Conservation (phyloP, 805 yeast species). For the Allodekkera sacchari region DNA sequence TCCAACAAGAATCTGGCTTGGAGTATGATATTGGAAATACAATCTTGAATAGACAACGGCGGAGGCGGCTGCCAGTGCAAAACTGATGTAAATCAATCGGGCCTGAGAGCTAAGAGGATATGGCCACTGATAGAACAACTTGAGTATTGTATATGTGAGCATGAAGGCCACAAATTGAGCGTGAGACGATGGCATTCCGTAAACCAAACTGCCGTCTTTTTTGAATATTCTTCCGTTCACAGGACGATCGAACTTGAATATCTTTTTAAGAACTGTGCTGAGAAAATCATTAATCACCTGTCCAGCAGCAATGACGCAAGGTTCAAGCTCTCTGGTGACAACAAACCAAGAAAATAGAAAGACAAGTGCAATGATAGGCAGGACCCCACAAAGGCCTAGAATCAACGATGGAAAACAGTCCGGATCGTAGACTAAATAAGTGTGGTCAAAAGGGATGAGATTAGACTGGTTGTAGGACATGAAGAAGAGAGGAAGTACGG, state of each 20-base stretch:
- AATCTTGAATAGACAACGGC: conserved; percentile 64
- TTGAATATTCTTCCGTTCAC: conserved; percentile 28
- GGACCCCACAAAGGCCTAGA: conserved; percentile 65
- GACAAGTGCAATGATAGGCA: conserved; percentile 72
- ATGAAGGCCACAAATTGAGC: conserved; percentile 92
- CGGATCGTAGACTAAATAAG: conserved; percentile 74
- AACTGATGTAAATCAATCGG: conserved; percentile 12
- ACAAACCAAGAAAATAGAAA: conserved; percentile 82
- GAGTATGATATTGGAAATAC: conserved; percentile 69
- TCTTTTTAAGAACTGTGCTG: conserved; percentile 58
- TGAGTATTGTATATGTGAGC: conserved; percentile 45
- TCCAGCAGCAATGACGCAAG: conserved; percentile 76
- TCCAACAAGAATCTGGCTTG: conserved; percentile 71
- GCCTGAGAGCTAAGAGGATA: conserved; percentile 25
- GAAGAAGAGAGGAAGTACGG: background rate
- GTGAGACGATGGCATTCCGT: conserved; percentile 98
- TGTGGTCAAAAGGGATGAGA: conserved; percentile 68
- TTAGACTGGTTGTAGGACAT: conserved; percentile 1
- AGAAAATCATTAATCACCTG: conserved; percentile 71
- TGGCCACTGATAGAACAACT: conserved; percentile 34
- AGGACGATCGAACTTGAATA: conserved; percentile 72
- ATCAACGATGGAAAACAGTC: conserved; percentile 48
- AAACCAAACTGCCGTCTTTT: conserved; percentile 33
- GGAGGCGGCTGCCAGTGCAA: background rate
- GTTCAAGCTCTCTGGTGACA: conserved; percentile 75